Base-by-base conservation (phyloP, 352 stramenopile genomes). In the Blastocystis hominis region DNA sequence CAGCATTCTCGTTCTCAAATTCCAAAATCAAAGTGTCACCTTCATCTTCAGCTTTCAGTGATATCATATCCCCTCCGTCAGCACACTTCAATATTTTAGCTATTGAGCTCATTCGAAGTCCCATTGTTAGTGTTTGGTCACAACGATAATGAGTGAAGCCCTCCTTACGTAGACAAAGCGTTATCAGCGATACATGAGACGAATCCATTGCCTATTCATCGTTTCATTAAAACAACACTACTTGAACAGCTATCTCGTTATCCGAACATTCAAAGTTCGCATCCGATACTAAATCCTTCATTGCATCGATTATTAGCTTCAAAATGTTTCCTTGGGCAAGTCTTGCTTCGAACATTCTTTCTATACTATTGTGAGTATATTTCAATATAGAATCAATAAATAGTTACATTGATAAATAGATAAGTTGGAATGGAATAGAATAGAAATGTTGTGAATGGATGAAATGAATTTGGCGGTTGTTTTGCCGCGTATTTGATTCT, bases 31-130 rank as follows among this genome's bases (percentile, higher is more conserved):
- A 92, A 34, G 91, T 92, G 75, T 98, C 96, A 47, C 92, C 93
- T 17, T 97, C 94, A 91, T 98, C 96, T 89, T 98, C 95, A n/a
- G 95, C 96, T 91, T 97, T 98, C 70, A 99, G 92, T 47, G 97
- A 98, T 54, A 99, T 92, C 47, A 94, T 94, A 92, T 99, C 97
- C 75, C 98, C 94, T 90, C 98, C 98, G 75, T 94, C 94, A 44
- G 96, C 95, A 91, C 97, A 99, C 93, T 99, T 99, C 90, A 99
- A 93, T 89, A 99, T 98, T 91, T 99, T 99, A 86, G 94, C 95
- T 70, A 99, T 92, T 91, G 97, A 98, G 40, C 92, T 91, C 10
- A 95, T 96, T 91, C 98, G 98, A 68, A 99, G 93, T 66, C 97
- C 97, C 24, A 99, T 91, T 44, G 94, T 96, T 86, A 98, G 96